Conservation (phyloP, 495 filamentous ascomycete genomes). For the Parachaetomium inaequale region DNA sequence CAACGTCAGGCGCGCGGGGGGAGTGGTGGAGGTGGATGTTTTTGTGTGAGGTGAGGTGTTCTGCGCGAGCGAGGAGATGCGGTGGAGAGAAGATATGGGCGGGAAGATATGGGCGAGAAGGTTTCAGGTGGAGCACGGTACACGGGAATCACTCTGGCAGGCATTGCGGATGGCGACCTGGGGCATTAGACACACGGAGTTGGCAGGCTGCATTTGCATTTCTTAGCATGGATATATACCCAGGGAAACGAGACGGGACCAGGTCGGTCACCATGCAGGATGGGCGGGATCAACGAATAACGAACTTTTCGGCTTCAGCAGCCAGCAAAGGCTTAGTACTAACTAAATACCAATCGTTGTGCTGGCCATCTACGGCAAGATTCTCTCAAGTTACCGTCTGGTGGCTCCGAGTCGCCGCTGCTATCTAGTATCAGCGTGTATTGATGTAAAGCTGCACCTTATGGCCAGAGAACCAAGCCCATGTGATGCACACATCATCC, state of each 20-base stretch:
- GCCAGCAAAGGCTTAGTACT: neutral
- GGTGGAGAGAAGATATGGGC: too few relatives aligned
- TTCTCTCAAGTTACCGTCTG: too few relatives aligned
- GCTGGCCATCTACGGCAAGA: too few relatives aligned
- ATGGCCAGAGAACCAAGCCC: too few relatives aligned
- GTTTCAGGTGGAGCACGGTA: too few relatives aligned
- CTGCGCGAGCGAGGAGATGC: too few relatives aligned
- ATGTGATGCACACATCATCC: too few relatives aligned
- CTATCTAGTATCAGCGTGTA: too few relatives aligned
- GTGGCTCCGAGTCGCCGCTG: too few relatives aligned
- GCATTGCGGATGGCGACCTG: neutral
- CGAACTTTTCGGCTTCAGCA: neutral
- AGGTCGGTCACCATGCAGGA: neutral
- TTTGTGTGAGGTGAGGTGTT: constrained; percentile 17
- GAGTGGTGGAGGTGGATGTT: constrained; percentile 21
- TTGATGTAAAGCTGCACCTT: too few relatives aligned
- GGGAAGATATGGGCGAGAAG: neutral
- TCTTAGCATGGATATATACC: neutral
- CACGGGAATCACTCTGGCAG: neutral
- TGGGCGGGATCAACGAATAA: neutral
- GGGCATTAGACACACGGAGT: neutral
- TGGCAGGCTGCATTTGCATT: neutral
- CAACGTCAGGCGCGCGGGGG: constrained; percentile 17
- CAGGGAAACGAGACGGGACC: neutral
- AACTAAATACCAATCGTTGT: too few relatives aligned